phyloP scores from a whole-genome alignment of 768 basidiomycete genomes.

The Calvatia gigantea region DNA sequence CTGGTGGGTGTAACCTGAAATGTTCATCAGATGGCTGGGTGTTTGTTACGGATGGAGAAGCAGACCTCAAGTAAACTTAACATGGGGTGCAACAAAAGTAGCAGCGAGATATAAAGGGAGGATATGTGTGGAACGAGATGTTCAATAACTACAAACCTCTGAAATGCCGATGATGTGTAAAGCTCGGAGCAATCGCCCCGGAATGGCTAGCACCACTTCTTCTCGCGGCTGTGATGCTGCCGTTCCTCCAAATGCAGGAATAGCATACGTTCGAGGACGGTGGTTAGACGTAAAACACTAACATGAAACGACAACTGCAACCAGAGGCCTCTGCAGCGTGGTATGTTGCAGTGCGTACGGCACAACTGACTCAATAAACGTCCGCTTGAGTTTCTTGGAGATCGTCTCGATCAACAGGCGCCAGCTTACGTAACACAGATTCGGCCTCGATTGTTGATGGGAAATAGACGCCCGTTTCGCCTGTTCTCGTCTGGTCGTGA shows the following conservation, averaged over 20 bases:
- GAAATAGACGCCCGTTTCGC: not conserved
- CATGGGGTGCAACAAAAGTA: not conserved
- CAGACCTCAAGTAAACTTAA: slow-evolving; percentile 31
- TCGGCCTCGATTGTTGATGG: not conserved
- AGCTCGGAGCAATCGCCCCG: too few relatives aligned
- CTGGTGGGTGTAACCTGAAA: slow-evolving; percentile 48
- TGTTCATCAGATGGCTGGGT: slow-evolving; percentile 21
- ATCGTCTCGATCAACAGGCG: too few relatives aligned
- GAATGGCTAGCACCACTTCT: too few relatives aligned
- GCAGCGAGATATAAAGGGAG: not conserved
- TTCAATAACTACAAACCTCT: not conserved
- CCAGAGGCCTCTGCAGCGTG: too few relatives aligned
- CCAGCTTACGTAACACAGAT: not conserved
- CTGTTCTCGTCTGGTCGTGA: not conserved
- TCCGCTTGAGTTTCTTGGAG: too few relatives aligned
- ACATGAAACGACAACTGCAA: too few relatives aligned
- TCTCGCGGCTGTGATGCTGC: too few relatives aligned
- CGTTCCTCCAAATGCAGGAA: too few relatives aligned
- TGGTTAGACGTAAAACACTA: too few relatives aligned
- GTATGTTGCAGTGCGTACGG: too few relatives aligned
- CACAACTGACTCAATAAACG: too few relatives aligned
- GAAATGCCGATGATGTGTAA: not conserved
- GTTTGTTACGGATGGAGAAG: slow-evolving; percentile 13
- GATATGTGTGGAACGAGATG: not conserved
- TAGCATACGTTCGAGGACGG: too few relatives aligned